These are phyloP conservation scores for Pyrus communis DNA, from an alignment of 306 rosid genomes.

Conservation along the genomic window DNA sequence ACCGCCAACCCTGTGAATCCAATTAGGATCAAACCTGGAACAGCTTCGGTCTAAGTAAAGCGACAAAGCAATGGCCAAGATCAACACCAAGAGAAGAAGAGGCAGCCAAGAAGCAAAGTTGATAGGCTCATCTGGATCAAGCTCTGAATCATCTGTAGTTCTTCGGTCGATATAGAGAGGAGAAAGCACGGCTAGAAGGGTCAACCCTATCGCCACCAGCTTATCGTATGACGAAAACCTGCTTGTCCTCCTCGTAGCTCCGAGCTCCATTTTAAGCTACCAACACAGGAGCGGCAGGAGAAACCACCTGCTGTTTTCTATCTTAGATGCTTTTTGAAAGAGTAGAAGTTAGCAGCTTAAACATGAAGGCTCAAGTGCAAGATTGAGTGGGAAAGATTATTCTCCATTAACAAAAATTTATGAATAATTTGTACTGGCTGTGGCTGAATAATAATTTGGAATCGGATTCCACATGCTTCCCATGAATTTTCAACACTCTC, in stretches of 20 bases:
- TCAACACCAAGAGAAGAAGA: conserved; percentile 51
- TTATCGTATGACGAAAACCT: conserved; percentile 53
- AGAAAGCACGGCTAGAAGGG: conserved; percentile 67
- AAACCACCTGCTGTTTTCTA: background rate
- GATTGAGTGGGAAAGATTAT: conserved; percentile 19
- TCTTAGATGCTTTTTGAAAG: background rate
- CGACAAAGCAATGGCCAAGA: conserved; percentile 41
- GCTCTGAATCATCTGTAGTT: conserved; percentile 37
- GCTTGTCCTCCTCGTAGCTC: conserved; percentile 33
- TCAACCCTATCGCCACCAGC: conserved; percentile 47
- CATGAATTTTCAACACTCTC: background rate
- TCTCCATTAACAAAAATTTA: conserved; percentile 36
- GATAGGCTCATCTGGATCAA: conserved; percentile 34
- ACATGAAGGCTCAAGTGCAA: conserved; percentile 19
- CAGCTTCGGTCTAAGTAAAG: conserved; percentile 44
- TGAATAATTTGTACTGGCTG: background rate
- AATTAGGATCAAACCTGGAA: conserved; percentile 60
- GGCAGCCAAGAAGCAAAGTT: conserved; percentile 44
- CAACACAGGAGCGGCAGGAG: background rate
- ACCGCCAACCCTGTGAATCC: conserved; percentile 89
- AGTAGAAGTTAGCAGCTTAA: conserved; percentile 18
- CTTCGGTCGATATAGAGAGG: conserved; percentile 66
- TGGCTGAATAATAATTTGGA: conserved; percentile 6
- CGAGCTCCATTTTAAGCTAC: conserved; percentile 42
- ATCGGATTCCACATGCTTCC: conserved; percentile 35